Conservation (phyloP, 2,329 filamentous ascomycete species). For the Alternaria arborescens region DNA sequence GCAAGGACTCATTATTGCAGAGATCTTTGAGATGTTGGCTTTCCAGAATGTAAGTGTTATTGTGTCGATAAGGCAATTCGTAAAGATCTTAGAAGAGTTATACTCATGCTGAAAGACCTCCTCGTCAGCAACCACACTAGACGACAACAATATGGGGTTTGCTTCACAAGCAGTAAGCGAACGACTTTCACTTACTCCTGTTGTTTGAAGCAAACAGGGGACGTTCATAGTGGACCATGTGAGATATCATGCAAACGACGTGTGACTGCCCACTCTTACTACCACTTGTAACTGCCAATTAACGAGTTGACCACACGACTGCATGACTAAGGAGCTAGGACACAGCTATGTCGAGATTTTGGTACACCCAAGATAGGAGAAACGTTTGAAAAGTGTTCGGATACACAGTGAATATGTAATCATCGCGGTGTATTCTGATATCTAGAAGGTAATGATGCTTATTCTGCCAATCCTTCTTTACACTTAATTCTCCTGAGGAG, state of each 20-base stretch:
- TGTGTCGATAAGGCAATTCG: background rate
- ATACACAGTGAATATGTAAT: too few species aligned
- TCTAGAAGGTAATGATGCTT: too few species aligned
- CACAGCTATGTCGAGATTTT: background rate
- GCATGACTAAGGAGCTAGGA: background rate
- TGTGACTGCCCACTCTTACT: too few species aligned
- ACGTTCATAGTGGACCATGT: background rate
- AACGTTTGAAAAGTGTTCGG: too few species aligned
- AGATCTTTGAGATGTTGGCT: too few species aligned
- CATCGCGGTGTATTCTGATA: too few species aligned
- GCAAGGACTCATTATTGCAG: background rate
- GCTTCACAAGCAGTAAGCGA: background rate
- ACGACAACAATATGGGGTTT: background rate
- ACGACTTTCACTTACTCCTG: background rate
- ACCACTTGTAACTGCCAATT: background rate
- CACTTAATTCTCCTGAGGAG: too few species aligned
- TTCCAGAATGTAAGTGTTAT: background rate
- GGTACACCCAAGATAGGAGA: too few species aligned
- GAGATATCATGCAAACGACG: background rate
- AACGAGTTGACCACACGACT: background rate
- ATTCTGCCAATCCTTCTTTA: too few species aligned
- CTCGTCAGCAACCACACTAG: background rate
- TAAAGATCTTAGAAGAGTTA: background rate
- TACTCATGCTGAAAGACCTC: background rate
- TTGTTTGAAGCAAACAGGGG: background rate